phyloP scores from a whole-genome alignment of 2,329 filamentous ascomycete genomes.

The Ceratocystis smalleyi region DNA sequence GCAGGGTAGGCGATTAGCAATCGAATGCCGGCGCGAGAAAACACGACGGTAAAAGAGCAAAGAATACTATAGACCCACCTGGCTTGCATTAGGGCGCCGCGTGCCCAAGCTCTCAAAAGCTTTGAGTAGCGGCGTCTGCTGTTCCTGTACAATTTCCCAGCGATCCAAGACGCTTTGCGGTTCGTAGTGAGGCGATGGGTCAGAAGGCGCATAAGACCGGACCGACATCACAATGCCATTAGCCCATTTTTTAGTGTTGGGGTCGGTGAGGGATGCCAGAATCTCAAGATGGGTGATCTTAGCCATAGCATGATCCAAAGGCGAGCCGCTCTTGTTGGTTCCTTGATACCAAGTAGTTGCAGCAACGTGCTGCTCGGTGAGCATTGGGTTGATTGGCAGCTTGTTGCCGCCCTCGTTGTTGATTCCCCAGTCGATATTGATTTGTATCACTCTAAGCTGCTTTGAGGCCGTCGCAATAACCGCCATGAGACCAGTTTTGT shows the following conservation, averaged over 20 bases:
- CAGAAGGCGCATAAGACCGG: constrained; percentile 15
- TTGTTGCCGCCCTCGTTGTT: constrained; percentile 39
- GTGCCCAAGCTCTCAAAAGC: constrained; percentile 61
- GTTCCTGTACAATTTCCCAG: constrained; percentile 63
- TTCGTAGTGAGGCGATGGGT: constrained; percentile 41
- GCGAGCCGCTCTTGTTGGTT: constrained; percentile 28
- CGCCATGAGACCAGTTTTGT: constrained; percentile 55
- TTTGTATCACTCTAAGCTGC: constrained; percentile 57
- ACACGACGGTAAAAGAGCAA: neutral
- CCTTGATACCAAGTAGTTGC: constrained; percentile 41
- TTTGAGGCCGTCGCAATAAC: constrained; percentile 53
- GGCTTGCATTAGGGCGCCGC: constrained; percentile 34
- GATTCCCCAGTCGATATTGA: constrained; percentile 59
- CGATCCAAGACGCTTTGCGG: constrained; percentile 61
- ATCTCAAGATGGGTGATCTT: constrained; percentile 62
- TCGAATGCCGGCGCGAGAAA: constrained; percentile 17
- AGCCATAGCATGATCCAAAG: constrained; percentile 36
- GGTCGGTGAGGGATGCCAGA: constrained; percentile 49
- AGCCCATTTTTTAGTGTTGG: constrained; percentile 33
- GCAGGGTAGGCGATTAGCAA: neutral
- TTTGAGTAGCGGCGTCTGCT: constrained; percentile 50
- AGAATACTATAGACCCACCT: neutral
- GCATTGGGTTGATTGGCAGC: constrained; percentile 34
- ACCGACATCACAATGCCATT: constrained; percentile 15
- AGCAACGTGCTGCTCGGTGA: constrained; percentile 41